These are phyloP conservation scores for Umbelopsis sp. DNA, from an alignment of 192 early-diverging fungal genomes.

Conservation along the genomic window DNA sequence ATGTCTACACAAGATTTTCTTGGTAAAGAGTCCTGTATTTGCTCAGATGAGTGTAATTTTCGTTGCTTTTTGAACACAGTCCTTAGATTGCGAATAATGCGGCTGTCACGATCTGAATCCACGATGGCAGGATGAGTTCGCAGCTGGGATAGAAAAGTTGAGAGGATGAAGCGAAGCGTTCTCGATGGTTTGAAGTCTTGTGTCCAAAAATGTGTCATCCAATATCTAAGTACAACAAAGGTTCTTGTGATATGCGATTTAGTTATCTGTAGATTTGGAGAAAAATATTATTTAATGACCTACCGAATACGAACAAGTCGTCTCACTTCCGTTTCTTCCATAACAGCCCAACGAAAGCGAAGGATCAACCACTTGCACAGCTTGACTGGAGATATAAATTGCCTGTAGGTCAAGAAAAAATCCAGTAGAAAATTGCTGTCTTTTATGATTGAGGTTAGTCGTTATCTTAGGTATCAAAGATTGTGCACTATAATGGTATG, in stretches of 20 bases:
- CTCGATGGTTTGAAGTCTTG: constrained; percentile 51
- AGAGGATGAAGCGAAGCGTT: constrained; percentile 50
- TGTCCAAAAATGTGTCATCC: constrained; percentile 54
- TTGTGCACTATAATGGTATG: not conserved
- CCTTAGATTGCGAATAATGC: constrained; percentile 47
- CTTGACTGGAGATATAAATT: constrained; percentile 52
- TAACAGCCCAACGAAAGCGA: constrained; percentile 55
- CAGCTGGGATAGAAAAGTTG: constrained; percentile 45
- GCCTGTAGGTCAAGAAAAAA: constrained; percentile 59
- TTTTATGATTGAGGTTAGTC: not conserved
- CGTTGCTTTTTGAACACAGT: constrained; percentile 49
- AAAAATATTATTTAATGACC: not conserved
- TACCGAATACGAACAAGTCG: constrained; percentile 52
- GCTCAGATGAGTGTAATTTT: constrained; percentile 24
- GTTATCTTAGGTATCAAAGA: not conserved
- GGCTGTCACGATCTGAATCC: constrained; percentile 41
- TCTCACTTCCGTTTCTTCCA: constrained; percentile 40
- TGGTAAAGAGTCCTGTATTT: not conserved
- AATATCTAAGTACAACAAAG: constrained; percentile 56
- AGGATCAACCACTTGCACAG: constrained; percentile 56
- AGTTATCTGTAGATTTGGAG: not conserved
- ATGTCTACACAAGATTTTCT: not conserved
- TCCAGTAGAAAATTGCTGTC: constrained; percentile 47
- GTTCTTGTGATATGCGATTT: constrained; percentile 31
- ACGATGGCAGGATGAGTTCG: constrained; percentile 37